Evolutionary conservation across 805 yeast genomes (phyloP), one percentile per base, ranked within the genome.

Genomic region (Candida patagonica): DNA sequence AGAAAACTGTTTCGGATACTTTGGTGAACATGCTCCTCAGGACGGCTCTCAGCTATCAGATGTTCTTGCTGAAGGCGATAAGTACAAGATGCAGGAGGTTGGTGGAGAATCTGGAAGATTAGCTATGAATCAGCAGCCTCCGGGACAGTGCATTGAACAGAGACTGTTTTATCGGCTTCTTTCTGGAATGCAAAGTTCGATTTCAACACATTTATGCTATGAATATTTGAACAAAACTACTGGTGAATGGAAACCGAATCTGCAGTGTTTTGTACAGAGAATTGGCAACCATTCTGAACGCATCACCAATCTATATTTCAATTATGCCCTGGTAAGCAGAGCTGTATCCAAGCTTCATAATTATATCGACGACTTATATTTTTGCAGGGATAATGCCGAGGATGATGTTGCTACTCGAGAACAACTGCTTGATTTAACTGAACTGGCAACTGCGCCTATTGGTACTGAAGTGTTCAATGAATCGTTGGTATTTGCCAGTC

Each of bases 101-200:
- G 54, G 53, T 12, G 55, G 53, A 6, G 57, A 52, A 17, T 44
- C 38, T 7, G 57, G 51, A 17, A 40, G 50, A 6, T 45, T 36
- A 8, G 60, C 57, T 49, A 47, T 60, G 43, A 68, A 50, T 61
- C 67, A 59, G 50, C 70, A 60, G 22, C n/a, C 15, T 10, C 13
- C 17, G 7, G 76, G 71, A 15, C 74, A 71, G 46, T 88, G 95
- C 57, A 63, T 80, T 32, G 97, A 94, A 53, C 89, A 89, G 63
- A 78, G 85, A 47, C 76, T 88, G 29, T 92, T 92, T 53, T 92
- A 81, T 62, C 74, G 92, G 49, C 63, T 92, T 39, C 70, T 92
- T 17, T 80, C 92, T 21, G 99, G 99, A 1, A 74, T 92, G 80
- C 99, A 92, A 57, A 86, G 96, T 2, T 84, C 95, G 2, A 86